Evolutionary conservation across 176 grass and related monocot genomes (phyloP), one percentile per base, ranked within the genome.

Genomic region (Eleusine indica): DNA sequence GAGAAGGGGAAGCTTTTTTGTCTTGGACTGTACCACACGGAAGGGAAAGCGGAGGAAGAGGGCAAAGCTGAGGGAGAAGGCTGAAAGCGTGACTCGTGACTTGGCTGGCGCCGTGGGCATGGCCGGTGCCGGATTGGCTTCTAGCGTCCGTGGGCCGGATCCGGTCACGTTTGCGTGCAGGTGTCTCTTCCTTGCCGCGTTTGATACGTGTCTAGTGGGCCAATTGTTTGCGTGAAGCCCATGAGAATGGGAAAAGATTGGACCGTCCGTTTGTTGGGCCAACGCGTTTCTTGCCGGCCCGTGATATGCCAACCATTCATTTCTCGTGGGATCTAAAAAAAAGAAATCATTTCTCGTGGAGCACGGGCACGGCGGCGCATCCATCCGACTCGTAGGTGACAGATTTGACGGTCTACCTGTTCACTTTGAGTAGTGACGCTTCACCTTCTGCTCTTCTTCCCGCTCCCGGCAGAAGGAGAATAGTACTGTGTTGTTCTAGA

Each of bases 381-480:
- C 21, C 79, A 62, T 52, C 39, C 12, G 71, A 41, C 47, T 58
- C 73, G 79, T 81, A 71, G 51, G 68, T 43, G 51, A 90, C 60
- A 74, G 79, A 90, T 79, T 74, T 76, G 84, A 90, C 88, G 32
- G 66, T 14, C 80, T 46, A 87, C 88, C 88, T 74, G 88, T 79
- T 83, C 49, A 44, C 40, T 25, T 3, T 35, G 32, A 35, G 32
- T 35, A 2, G 80, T 39, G 84, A 79, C 88, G 28, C 80, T 79
- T 83, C 68, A 74, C 51, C 79, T 61, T 71, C 57, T 62, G 8
- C 13, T 70, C n/a, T 70, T 38, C 37, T 70, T 81, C 67, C 66
- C 25, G 6, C 64, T n/a, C 30, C 35, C 19, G 53, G 16, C 46
- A 49, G 14, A 49, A 51, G 6, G 48, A 42, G 5, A 37, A 18